Evolutionary conservation across 164 flowering plant species (phyloP).

Genomic region (Annona squamosa): DNA sequence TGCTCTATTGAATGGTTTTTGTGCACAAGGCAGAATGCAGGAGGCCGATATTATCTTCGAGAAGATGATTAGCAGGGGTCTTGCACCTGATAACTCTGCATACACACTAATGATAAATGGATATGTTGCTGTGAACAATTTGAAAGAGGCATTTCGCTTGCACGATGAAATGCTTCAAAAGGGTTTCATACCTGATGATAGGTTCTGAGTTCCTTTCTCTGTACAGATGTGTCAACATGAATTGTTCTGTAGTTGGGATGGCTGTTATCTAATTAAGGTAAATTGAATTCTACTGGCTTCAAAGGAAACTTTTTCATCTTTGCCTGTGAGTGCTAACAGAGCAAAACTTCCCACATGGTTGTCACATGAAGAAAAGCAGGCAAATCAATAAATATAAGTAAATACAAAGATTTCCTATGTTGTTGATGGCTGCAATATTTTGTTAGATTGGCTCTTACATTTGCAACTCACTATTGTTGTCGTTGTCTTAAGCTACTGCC

Average conservation of each 20-base stretch:
- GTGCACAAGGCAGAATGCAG: slow-evolving; percentile 67
- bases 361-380: too few relatives aligned
- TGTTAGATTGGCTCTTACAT: too few relatives aligned
- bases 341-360: too few relatives aligned
- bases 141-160: slow-evolving; percentile 74
- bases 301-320: not conserved
- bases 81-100: slow-evolving; percentile 65
- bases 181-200: slow-evolving; percentile 82
- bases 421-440: too few relatives aligned
- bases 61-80: slow-evolving; percentile 55
- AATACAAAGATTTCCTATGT: too few relatives aligned
- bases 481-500: too few relatives aligned
- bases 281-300: not conserved
- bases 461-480: too few relatives aligned
- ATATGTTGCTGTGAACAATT: slow-evolving; percentile 52
- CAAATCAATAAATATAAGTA: too few relatives aligned
- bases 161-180: slow-evolving; percentile 87
- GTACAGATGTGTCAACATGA: not conserved
- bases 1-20: slow-evolving; percentile 49
- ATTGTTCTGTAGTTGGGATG: not conserved
- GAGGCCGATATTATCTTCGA: slow-evolving; percentile 51
- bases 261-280: not conserved
- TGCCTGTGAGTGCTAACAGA: too few relatives aligned
- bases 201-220: slow-evolving; percentile 32
- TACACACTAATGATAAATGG: slow-evolving; percentile 74